These are phyloP conservation scores for Podosphaera aphanis DNA, from an alignment of 2,329 filamentous ascomycete species.

Conservation along the genomic window DNA sequence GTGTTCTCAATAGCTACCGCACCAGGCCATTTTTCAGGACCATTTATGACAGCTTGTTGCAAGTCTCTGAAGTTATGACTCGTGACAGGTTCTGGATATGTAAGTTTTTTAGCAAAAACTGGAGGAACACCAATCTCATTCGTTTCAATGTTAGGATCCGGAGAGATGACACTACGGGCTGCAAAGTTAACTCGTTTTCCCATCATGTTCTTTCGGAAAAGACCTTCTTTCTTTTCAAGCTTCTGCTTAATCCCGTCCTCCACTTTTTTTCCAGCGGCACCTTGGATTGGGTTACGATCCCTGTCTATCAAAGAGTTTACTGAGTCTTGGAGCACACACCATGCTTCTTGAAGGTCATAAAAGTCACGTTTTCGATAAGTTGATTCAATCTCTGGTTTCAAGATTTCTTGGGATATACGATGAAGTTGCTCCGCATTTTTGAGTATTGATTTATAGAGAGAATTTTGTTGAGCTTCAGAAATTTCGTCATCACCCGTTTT, in stretches of 20 bases:
- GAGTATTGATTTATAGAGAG: constrained; percentile 65
- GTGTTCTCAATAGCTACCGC: constrained; percentile 90
- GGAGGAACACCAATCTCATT: constrained; percentile 96
- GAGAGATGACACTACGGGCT: constrained; percentile 89
- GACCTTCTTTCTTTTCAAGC: constrained; percentile 92
- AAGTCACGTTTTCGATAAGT: constrained; percentile 33
- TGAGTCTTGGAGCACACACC: constrained; percentile 62
- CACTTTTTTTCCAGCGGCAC: constrained; percentile 50
- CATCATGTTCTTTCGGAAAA: constrained; percentile 99
- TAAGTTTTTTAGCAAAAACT: constrained; percentile 91
- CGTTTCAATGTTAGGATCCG: constrained; percentile 94
- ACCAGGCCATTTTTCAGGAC: constrained; percentile 79
- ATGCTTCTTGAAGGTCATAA: constrained; percentile 56
- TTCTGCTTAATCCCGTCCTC: constrained; percentile 95
- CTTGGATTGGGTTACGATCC: constrained; percentile 62
- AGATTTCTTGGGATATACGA: constrained; percentile 47
- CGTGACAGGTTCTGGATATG: constrained; percentile 90
- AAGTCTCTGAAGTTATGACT: constrained; percentile 92
- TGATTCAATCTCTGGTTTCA: constrained; percentile 6
- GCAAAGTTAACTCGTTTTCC: constrained; percentile 98
- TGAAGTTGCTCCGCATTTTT: constrained; percentile 50
- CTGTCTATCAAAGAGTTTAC: constrained; percentile 88
- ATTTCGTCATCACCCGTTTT: constrained; percentile 60
- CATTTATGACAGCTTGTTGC: constrained; percentile 90
- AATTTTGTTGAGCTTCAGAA: constrained; percentile 72